Evolutionary conservation across 2,329 filamentous ascomycete genomes (phyloP), one percentile per base, ranked within the genome.

Genomic region (Sordariomycetes sp.): DNA sequence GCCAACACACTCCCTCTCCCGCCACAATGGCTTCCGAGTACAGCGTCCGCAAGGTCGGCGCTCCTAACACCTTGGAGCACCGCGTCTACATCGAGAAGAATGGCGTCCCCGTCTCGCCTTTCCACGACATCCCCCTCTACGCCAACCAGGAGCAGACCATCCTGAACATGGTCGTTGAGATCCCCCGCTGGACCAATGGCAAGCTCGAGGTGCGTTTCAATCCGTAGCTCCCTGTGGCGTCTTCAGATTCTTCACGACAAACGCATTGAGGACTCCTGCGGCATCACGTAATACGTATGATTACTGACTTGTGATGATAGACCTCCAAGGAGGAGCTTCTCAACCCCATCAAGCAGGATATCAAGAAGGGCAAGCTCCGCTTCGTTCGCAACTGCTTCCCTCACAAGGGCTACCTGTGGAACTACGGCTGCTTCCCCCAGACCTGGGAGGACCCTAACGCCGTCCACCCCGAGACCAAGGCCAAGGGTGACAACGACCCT

Each of bases 301-400:
- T n/a, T 4, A 16, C 16, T 9, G 21, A 10, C 18, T 16, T 17
- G 4, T 9, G 14, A 18, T 15, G 30, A 34, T 39, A 95, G 88
- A 95, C 96, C 73, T 94, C 84, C 73, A 96, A 96, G 75, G 88
- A 96, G 59, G 92, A 98, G 67, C 75, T 84, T 57, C 82, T 96
- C 61, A 96, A 95, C 75, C 90, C 90, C 60, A 94, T 95, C 74
- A 95, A 95, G 82, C 92, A 98, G 74, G 92, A 98, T 64, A 78
- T 79, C 65, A 96, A 98, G 84, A 96, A 98, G 78, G 92, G 90
- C 77, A 96, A 95, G 79, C 87, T 96, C 55, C 86, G 92, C 58
- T 98, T 82, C 63, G 92, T 98, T 61, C 87, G 92, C 70, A 98
- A 98, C 82, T 98, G 92, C 82, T 98, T 98, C 79, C 92, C 92